These are phyloP conservation scores for Ogataea nonfermentans DNA, from an alignment of 805 yeast genomes.

Conservation along the genomic window DNA sequence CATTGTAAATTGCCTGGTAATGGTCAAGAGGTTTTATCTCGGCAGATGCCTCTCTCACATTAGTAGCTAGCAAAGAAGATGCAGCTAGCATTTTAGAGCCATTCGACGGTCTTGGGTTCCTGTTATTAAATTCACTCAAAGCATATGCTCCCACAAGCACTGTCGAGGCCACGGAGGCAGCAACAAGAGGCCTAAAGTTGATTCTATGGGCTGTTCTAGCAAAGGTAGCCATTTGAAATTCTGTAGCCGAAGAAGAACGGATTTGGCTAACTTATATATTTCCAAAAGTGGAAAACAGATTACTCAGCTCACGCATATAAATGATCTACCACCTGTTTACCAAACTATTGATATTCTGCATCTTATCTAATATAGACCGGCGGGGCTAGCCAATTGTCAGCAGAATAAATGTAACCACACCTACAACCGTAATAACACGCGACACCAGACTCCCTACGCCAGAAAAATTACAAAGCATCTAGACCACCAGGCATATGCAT, in stretches of 20 bases:
- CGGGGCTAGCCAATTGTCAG: background rate
- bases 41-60: constrained; percentile 34
- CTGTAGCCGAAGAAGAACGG: background rate
- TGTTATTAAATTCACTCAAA: constrained; percentile 17
- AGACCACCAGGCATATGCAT: too few relatives aligned
- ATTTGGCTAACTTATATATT: background rate
- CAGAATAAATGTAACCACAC: background rate
- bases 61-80: constrained; percentile 31
- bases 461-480: background rate
- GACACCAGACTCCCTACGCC: constrained; percentile 3
- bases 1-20: constrained; percentile 68
- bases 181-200: constrained; percentile 1
- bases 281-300: too few relatives aligned
- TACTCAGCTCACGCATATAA: too few relatives aligned
- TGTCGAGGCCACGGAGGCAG: constrained; percentile 19
- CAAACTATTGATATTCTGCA: background rate
- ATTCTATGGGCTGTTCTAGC: constrained; percentile 2
- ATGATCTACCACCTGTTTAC: too few relatives aligned
- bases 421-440: background rate
- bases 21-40: constrained; percentile 43
- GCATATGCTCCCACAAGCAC: constrained; percentile 27
- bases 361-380: background rate
- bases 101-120: constrained; percentile 13
- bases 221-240: constrained; percentile 3
- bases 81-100: constrained; percentile 30